Evolutionary conservation across 345 rosid species (phyloP).

Genomic region (Eucalyptus tenuipes): DNA sequence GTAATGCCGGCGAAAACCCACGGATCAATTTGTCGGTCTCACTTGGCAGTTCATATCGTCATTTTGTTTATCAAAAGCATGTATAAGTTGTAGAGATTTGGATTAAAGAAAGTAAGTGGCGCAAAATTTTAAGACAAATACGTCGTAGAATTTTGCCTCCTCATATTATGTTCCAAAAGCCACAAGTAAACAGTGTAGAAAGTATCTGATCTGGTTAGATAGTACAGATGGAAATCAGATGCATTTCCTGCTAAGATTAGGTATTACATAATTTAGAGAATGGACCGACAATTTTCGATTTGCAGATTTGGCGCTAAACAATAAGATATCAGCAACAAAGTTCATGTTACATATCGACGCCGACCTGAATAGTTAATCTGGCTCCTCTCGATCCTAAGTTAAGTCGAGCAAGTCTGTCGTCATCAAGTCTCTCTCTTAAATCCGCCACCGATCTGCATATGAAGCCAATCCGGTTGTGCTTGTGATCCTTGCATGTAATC

Average conservation of each 20-base stretch:
- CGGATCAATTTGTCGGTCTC: background rate
- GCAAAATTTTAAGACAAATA: background rate
- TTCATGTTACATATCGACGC: background rate
- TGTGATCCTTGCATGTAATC: constrained; percentile 46
- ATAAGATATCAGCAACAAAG: background rate
- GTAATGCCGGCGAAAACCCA: background rate
- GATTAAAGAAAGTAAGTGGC: background rate
- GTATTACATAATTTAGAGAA: constrained; percentile 1
- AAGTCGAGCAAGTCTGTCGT: background rate
- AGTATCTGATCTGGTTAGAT: background rate
- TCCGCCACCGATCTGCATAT: constrained; percentile 70
- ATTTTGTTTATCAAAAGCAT: background rate
- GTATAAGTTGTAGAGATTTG: background rate
- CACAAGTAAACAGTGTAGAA: background rate
- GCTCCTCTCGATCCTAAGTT: background rate
- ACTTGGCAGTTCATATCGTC: background rate
- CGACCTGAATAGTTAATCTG: background rate
- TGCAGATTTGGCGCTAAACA: background rate
- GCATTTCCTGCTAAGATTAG: constrained; percentile 8
- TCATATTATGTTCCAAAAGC: background rate
- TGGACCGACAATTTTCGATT: background rate
- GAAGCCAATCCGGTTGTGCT: constrained; percentile 59
- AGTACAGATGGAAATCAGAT: background rate
- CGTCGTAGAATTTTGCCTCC: background rate
- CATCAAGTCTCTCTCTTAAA: constrained; percentile 37